These are phyloP conservation scores for Globisporangium okanoganense DNA, from an alignment of 352 stramenopile species.

Conservation along the genomic window DNA sequence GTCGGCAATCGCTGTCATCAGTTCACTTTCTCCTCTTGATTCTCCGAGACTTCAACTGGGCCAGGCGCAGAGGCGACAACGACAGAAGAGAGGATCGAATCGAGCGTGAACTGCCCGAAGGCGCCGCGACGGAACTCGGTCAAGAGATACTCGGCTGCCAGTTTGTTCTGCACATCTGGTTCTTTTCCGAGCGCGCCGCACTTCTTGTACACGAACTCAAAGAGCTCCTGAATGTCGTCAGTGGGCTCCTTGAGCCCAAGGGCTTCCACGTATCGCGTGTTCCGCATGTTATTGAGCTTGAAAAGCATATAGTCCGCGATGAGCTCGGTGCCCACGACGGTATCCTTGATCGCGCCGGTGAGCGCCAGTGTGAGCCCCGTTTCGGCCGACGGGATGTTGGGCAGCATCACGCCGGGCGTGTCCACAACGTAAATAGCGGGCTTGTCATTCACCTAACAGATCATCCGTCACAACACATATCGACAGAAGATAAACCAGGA, in stretches of 20 bases:
- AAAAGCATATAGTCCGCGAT: constrained; percentile 91
- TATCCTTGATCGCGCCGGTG: constrained; percentile 85
- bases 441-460: constrained; percentile 68
- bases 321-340: constrained; percentile 78
- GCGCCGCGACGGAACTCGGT: constrained; percentile 70
- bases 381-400: constrained; percentile 74
- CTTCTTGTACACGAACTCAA: constrained; percentile 55
- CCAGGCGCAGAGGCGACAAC: too few species aligned
- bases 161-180: constrained; percentile 52
- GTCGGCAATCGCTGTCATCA: neutral
- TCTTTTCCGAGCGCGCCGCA: constrained; percentile 81
- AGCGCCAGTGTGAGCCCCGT: constrained; percentile 83
- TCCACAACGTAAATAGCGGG: constrained; percentile 88
- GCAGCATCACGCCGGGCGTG: constrained; percentile 87
- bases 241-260: constrained; percentile 62
- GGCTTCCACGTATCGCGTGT: constrained; percentile 75
- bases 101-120: constrained; percentile 84
- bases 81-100: constrained; percentile 29
- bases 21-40: neutral
- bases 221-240: constrained; percentile 69
- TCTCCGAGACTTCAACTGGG: neutral
- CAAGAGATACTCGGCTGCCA: constrained; percentile 70
- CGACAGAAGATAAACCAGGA: neutral
- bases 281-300: constrained; percentile 75
- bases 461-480: neutral